These are phyloP conservation scores for Ceratopteris richardii DNA, from an alignment of 75 land plant species.

Conservation along the genomic window DNA sequence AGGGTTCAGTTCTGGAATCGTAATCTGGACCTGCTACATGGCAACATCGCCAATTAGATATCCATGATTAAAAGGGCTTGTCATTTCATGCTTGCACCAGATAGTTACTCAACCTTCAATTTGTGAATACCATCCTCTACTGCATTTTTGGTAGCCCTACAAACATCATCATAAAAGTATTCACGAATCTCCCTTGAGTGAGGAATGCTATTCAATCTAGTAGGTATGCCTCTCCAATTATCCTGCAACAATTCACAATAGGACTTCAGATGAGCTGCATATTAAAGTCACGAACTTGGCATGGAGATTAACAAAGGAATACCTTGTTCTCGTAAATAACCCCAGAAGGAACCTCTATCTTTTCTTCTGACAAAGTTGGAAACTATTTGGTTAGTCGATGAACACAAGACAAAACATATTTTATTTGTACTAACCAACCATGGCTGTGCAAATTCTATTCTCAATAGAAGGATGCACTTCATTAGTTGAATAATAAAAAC, in stretches of 20 bases:
- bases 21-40: slow-evolving; percentile 62
- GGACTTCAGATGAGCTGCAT: neutral
- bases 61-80: neutral
- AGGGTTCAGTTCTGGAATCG: slow-evolving; percentile 92
- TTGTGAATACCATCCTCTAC: slow-evolving; percentile 52
- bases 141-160: slow-evolving; percentile 62
- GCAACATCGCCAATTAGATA: neutral
- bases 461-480: too few relatives aligned
- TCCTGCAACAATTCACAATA: slow-evolving; percentile 33
- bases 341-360: too few relatives aligned
- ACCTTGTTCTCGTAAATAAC: too few relatives aligned
- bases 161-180: slow-evolving; percentile 81
- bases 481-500: too few relatives aligned
- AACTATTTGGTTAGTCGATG: too few relatives aligned
- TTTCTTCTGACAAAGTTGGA: too few relatives aligned
- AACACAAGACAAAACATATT: too few relatives aligned
- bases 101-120: slow-evolving; percentile 47
- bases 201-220: slow-evolving; percentile 79
- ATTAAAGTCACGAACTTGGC: neutral
- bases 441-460: too few relatives aligned
- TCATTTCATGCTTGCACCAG: neutral
- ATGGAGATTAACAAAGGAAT: too few relatives aligned
- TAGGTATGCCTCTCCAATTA: slow-evolving; percentile 91
- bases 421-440: too few relatives aligned
- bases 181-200: slow-evolving; percentile 85